Evolutionary conservation across 805 yeast genomes (phyloP), one percentile per base, ranked within the genome.

Genomic region (Alloascoidea hylecoeti): DNA sequence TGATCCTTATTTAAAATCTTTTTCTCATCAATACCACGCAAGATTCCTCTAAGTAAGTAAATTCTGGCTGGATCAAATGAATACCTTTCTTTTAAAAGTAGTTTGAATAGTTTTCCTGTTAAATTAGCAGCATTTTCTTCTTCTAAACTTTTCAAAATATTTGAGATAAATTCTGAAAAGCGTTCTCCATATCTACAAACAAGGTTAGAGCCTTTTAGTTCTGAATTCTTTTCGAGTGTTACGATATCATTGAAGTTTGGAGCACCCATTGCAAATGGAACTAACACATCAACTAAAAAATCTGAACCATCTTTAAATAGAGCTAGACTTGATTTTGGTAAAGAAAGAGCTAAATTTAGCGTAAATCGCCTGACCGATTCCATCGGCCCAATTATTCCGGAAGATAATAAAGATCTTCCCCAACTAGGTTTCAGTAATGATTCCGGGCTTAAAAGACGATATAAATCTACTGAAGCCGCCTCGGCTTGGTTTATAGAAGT

Each of bases 401-500:
- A 78, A 3, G 84, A 69, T 5, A 85, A 59, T n/a, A 86, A 57
- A 3, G 79, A 64, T 41, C 81, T 60, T 0, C 82, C 78, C 88
- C 94, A 85, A 0, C 77, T 64, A 1, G 77, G 64, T 27, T 77
- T 75, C 38, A 85, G 67, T 16, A 57, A 46, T 0, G 82, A 70
- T 1, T 53, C 43, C 2, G 70, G 65, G 0, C 64, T 50, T 16
- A 83, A 61, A 12, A 82, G 52, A 1, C 57, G 58, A 1, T 72
- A 51, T 34, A 86, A 70, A 47, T 83, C 94, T 4, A 58, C 57
- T 1, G 68, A 56, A 0, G 92, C 89, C 9, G 84, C 95, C 46
- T 77, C 76, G 0, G 88, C 75, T 55, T 88, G 96, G 47, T 88
- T 86, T 47, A 83, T 57, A 0, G 95, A 81, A 0, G 95, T 75